These are phyloP conservation scores for Ophiocordyceps polyrhachis-furcata DNA, from an alignment of 2,329 filamentous ascomycete genomes.

Conservation along the genomic window DNA sequence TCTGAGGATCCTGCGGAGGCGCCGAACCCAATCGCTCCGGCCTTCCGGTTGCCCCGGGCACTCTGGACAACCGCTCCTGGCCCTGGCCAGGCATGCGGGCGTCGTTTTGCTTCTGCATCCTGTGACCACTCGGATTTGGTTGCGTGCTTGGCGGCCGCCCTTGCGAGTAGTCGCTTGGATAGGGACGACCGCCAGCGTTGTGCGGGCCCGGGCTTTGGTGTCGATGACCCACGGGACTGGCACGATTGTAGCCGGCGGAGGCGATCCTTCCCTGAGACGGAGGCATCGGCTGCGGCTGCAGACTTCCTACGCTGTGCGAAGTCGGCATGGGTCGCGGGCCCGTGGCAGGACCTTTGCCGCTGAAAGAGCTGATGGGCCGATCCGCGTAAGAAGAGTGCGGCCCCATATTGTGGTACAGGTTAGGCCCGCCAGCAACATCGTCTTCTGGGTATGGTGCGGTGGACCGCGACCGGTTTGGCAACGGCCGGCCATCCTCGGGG, in stretches of 20 bases:
- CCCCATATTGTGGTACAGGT: slow-evolving; percentile 25
- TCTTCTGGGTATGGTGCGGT: slow-evolving; percentile 35
- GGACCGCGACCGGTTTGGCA: slow-evolving; percentile 27
- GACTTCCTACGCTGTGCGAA: slow-evolving; percentile 26
- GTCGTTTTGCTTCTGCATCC: slow-evolving; percentile 1
- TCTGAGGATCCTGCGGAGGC: slow-evolving; percentile 7
- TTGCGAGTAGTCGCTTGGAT: slow-evolving; percentile 7
- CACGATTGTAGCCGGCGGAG: slow-evolving; percentile 26
- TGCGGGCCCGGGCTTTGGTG: slow-evolving; percentile 19
- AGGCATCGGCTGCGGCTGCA: slow-evolving; percentile 18
- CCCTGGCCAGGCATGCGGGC: slow-evolving; percentile 1
- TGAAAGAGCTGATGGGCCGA: slow-evolving; percentile 32
- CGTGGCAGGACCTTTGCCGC: slow-evolving; percentile 27
- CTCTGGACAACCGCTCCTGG: slow-evolving; percentile 13
- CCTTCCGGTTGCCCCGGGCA: slow-evolving; percentile 12
- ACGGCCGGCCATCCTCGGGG: slow-evolving; percentile 46
- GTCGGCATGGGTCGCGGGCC: slow-evolving; percentile 18
- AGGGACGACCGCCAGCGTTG: slow-evolving; percentile 3
- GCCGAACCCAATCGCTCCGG: slow-evolving; percentile 16
- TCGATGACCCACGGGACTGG: slow-evolving; percentile 21
- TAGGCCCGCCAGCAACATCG: slow-evolving; percentile 17
- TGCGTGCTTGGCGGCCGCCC: slow-evolving; percentile 10
- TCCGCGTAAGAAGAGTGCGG: slow-evolving; percentile 29
- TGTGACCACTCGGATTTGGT: slow-evolving; percentile 5
- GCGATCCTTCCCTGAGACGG: slow-evolving; percentile 21